Evolutionary conservation across 2,329 filamentous ascomycete genomes (phyloP), one percentile per base, ranked within the genome.

Genomic region (Pseudohalonectria lignicola): DNA sequence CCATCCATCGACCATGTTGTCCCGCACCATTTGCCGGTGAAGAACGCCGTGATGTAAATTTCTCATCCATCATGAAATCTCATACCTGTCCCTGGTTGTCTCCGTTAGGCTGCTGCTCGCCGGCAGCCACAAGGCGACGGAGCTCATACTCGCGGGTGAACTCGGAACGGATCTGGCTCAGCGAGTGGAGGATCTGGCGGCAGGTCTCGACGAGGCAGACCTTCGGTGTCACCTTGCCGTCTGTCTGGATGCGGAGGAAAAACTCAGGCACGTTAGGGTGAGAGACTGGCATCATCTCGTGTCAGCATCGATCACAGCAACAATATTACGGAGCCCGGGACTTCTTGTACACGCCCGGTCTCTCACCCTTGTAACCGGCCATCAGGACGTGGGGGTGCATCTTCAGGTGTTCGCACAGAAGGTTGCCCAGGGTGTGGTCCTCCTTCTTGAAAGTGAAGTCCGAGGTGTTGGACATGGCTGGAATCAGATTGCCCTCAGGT

Each of bases 401-500:
- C 64, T 92, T 79, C 41, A 98, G 81, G 52, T 90, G 85, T 53
- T 86, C 80, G 34, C 82, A 76, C 40, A 98, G 73, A 40, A 98
- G 72, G 60, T 98, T 95, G 50, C 82, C 92, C 19, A 98, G 75
- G 1, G 90, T 95, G 63, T 95, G 90, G 52, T 98, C 92, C 60
- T 98, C 92, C 61, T 95, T 96, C 63, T 86, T 86, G 63, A 98
- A 79, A 42, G 86, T 79, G 66, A 98, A 98, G 61, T 95, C 84
- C 9, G 86, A 84, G n/a, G 85, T 87, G 57, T 94, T 94, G 17
- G 90, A 86, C 56, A 94, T 87, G 54, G 86, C 87, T 92, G 42
- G 12, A 36, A n/a, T n/a, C n/a, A n/a, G n/a, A n/a, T n/a, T n/a
- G n/a, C n/a, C n/a, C n/a, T n/a, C n/a, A n/a, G n/a, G n/a, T n/a